Evolutionary conservation across 2,329 filamentous ascomycete species (phyloP), one percentile per base, ranked within the genome.

Genomic region (Aspergillus sp.): DNA sequence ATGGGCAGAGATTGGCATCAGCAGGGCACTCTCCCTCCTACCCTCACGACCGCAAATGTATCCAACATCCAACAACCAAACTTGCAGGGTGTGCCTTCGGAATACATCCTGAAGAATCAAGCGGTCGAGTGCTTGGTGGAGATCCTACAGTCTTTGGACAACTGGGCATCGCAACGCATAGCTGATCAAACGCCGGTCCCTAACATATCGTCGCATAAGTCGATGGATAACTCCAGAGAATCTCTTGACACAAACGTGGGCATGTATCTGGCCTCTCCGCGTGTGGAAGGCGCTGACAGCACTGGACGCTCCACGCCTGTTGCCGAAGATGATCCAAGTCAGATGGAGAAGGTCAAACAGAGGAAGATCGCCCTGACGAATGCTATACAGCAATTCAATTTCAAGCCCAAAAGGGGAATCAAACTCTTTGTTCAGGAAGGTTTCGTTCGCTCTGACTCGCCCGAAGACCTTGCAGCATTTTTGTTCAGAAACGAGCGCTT

Each of bases 291-390:
- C 49, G 63, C 69, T 16, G 76, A 81, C 21, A 77, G 85, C 53
- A 71, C 80, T 58, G 71, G 80, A 5, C 83, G 85, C 6, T 87
- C 71, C 21, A 91, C 89, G 0, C 88, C 85, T 17, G 76, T 86
- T 21, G 73, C 85, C 3, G 91, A 97, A 52, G 95, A 99, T 66
- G 94, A 99, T 64, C 93, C 93, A 0, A 91, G 86, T 57, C 88
- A 97, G 64, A 78, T 99, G n/a, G 94, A 97, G 66, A 95, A 88
- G 71, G 91, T 92, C 51, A 97, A 97, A 74, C 89, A 92, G 55
- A 84, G 88, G 57, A 99, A 99, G 75, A 97, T 91, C 5, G 94
- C 94, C 0, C 76, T 97, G 55, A 89, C 87, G 48, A 94, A 96
- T 63, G 93, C 89, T 2, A 88, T 97, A 50, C 85, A 87, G 46